Conservation (phyloP, 345 rosid species). For the Corymbia maculata region DNA sequence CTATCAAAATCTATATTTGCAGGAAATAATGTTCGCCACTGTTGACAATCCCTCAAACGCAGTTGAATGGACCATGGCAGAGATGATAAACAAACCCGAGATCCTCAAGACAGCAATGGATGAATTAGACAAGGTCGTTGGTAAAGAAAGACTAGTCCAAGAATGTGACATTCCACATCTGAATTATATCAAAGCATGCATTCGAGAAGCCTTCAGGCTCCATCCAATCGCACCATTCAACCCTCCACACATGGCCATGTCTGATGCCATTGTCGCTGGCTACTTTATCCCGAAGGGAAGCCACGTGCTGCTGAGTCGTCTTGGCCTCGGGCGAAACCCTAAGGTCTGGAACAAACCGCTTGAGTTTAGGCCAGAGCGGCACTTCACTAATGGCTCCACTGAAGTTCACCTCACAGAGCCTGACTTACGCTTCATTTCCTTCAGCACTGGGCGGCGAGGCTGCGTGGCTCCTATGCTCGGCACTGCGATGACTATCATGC, state of each 20-base stretch:
- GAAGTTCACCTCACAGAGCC: slow-evolving; percentile 19
- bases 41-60: slow-evolving; percentile 42
- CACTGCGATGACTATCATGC: slow-evolving; percentile 33
- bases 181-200: slow-evolving; percentile 24
- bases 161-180: slow-evolving; percentile 35
- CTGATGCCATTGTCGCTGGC: slow-evolving; percentile 21
- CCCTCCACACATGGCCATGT: slow-evolving; percentile 25
- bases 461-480: slow-evolving; percentile 29
- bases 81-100: slow-evolving; percentile 34
- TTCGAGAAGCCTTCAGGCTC: slow-evolving; percentile 30
- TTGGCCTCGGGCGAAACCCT: slow-evolving; percentile 36
- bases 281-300: slow-evolving; percentile 34
- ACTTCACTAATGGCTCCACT: slow-evolving; percentile 3
- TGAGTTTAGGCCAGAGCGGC: slow-evolving; percentile 2
- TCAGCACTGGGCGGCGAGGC: slow-evolving; percentile 35
- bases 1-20: background rate
- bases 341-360: slow-evolving; percentile 5
- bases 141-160: slow-evolving; percentile 30
- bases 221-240: slow-evolving; percentile 37
- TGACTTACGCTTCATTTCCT: slow-evolving; percentile 36
- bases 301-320: slow-evolving; percentile 28
- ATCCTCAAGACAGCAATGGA: slow-evolving; percentile 23
- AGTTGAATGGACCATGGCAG: slow-evolving; percentile 38
- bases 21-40: slow-evolving; percentile 36
- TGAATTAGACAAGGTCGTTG: slow-evolving; percentile 35